These are phyloP conservation scores for Anthracocystis panici-leucophaei DNA, from an alignment of 1,284 basidiomycete genomes.

Conservation along the genomic window DNA sequence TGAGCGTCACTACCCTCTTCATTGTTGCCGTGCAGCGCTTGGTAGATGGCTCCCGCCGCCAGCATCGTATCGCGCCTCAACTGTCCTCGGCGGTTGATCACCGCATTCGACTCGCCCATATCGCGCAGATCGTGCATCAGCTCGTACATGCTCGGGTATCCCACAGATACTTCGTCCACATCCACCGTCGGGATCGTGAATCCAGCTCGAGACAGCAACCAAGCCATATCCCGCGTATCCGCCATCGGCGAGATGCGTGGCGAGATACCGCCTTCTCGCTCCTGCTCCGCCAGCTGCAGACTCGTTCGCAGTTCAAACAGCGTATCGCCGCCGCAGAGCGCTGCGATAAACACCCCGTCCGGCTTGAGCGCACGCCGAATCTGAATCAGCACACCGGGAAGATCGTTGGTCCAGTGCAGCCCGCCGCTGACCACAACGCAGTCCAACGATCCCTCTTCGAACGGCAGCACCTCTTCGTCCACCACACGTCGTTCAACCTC, in stretches of 20 bases:
- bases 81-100: slow-evolving; percentile 76
- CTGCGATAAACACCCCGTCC: slow-evolving; percentile 93
- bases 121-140: slow-evolving; percentile 89
- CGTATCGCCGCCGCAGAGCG: slow-evolving; percentile 95
- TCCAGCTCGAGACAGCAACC: slow-evolving; percentile 83
- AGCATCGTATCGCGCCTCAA: slow-evolving; percentile 88
- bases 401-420: slow-evolving; percentile 97
- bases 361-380: slow-evolving; percentile 86
- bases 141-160: slow-evolving; percentile 96
- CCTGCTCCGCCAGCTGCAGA: slow-evolving; percentile 92
- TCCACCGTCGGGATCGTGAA: slow-evolving; percentile 96
- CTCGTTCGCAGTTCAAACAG: slow-evolving; percentile 92
- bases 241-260: slow-evolving; percentile 98
- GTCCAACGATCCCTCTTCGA: slow-evolving; percentile 84
- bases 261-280: slow-evolving; percentile 94
- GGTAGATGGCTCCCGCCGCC: slow-evolving; percentile 92
- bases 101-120: slow-evolving; percentile 97
- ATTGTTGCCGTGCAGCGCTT: slow-evolving; percentile 75
- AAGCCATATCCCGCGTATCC: slow-evolving; percentile 80
- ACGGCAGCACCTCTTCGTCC: slow-evolving; percentile 68
- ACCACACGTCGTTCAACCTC: slow-evolving; percentile 63
- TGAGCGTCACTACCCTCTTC: slow-evolving; percentile 70
- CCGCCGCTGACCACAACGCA: slow-evolving; percentile 90
- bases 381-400: slow-evolving; percentile 92
- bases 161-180: slow-evolving; percentile 89